phyloP scores from a whole-genome alignment of 495 filamentous ascomycete species.

The Bombardia bombarda region DNA sequence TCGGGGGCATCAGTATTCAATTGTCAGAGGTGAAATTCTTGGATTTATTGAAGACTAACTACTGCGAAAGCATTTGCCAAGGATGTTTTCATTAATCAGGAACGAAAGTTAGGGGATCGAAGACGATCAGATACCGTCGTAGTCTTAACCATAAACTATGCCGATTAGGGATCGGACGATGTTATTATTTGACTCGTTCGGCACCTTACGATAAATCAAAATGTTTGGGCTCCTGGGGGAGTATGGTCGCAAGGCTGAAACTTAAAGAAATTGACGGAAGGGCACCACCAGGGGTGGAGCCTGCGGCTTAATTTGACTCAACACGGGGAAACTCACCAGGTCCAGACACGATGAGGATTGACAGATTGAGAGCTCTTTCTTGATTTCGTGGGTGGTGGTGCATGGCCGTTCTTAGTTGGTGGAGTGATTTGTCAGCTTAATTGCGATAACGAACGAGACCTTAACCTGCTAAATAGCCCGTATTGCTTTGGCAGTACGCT shows the following conservation, averaged over 20 bases:
- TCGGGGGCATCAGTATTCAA: conserved; percentile 31
- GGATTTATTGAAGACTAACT: conserved; percentile 55
- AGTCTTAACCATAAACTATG: conserved; percentile 73
- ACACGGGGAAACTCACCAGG: conserved; percentile 61
- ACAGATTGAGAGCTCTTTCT: conserved; percentile 60
- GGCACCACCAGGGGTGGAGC: conserved; percentile 45
- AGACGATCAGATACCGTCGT: conserved; percentile 70
- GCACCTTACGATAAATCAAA: conserved; percentile 67
- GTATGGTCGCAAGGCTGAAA: conserved; percentile 68
- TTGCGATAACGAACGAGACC: conserved; percentile 70
- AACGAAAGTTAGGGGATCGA: conserved; percentile 71
- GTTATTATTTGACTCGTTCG: conserved; percentile 63
- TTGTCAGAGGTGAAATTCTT: conserved; percentile 70
- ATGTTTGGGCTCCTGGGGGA: conserved; percentile 67
- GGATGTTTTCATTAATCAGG: conserved; percentile 71
- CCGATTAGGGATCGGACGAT: conserved; percentile 64
- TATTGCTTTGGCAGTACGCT: conserved; percentile 53
- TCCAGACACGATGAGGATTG: conserved; percentile 61
- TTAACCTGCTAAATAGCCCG: conserved; percentile 56
- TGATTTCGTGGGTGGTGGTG: conserved; percentile 58
- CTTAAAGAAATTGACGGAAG: conserved; percentile 53
- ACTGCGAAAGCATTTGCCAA: conserved; percentile 56
- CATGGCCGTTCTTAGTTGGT: conserved; percentile 62
- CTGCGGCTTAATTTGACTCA: conserved; percentile 66
- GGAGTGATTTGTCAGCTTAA: conserved; percentile 69